Conservation (phyloP, 306 rosid genomes). For the Trichosanthes truncata region DNA sequence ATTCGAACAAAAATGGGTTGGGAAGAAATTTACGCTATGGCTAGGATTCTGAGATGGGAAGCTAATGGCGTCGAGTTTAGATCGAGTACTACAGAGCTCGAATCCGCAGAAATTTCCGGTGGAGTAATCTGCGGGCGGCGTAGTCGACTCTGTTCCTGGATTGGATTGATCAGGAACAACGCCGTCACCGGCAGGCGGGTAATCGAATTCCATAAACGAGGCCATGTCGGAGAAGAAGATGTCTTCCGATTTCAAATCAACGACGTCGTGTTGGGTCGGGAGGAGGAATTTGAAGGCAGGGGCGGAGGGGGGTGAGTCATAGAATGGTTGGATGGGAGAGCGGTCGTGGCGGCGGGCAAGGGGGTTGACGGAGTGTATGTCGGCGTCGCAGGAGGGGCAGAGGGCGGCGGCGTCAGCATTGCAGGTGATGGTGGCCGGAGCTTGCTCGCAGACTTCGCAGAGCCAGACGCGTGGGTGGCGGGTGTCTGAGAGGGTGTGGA, state of each 20-base stretch:
- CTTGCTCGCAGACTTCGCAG: constrained; percentile 92
- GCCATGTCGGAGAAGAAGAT: constrained; percentile 57
- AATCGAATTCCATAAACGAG: constrained; percentile 63
- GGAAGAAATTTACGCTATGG: constrained; percentile 51
- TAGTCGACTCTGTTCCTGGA: not conserved
- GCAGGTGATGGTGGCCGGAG: constrained; percentile 82
- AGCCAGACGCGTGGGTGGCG: constrained; percentile 87
- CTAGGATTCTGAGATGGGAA: constrained; percentile 54
- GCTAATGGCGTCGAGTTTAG: constrained; percentile 51
- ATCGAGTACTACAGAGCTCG: constrained; percentile 49
- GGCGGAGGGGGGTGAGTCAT: constrained; percentile 43
- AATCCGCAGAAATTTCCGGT: constrained; percentile 46
- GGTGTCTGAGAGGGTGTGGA: constrained; percentile 45
- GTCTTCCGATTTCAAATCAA: constrained; percentile 36
- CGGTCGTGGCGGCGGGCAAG: constrained; percentile 90
- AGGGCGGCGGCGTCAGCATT: constrained; percentile 89
- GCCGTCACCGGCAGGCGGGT: constrained; percentile 43
- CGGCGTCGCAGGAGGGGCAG: constrained; percentile 75
- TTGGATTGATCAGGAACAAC: constrained; percentile 74
- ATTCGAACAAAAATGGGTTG: not conserved
- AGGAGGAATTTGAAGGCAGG: constrained; percentile 23
- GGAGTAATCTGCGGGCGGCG: constrained; percentile 15
- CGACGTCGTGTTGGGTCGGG: constrained; percentile 11
- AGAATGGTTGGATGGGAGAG: constrained; percentile 69
- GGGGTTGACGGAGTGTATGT: constrained; percentile 86